These are phyloP conservation scores for Micromonas pusilla DNA, from an alignment of 139 green algal genomes.

Conservation along the genomic window DNA sequence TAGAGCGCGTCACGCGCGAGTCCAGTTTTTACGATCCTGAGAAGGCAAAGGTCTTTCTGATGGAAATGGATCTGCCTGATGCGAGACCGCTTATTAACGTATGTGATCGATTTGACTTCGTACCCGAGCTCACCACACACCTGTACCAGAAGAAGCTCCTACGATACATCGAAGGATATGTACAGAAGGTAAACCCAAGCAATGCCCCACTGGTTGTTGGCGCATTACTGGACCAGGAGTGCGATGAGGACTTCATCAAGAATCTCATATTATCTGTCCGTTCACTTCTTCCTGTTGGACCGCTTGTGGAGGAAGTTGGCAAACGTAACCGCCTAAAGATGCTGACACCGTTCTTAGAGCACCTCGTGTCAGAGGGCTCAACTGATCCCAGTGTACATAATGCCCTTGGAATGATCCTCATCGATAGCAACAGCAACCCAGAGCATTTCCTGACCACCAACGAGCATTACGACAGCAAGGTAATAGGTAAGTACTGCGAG, in stretches of 20 bases:
- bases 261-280: conserved; percentile 97
- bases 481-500: conserved; percentile 89
- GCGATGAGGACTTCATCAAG: conserved; percentile 88
- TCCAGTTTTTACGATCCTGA: conserved; percentile 83
- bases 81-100: conserved; percentile 98
- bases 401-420: conserved; percentile 98
- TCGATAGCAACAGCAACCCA: conserved; percentile 99
- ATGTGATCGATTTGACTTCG: conserved; percentile 94
- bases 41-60: conserved; percentile 88
- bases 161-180: conserved; percentile 98
- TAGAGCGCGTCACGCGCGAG: conserved; percentile 95
- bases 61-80: conserved; percentile 97
- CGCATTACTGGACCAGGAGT: conserved; percentile 92
- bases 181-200: conserved; percentile 86
- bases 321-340: conserved; percentile 88
- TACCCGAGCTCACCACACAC: conserved; percentile 88
- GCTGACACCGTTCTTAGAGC: conserved; percentile 94
- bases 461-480: conserved; percentile 94
- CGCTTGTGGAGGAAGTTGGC: conserved; percentile 64
- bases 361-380: conserved; percentile 90
- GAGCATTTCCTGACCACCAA: conserved; percentile 99
- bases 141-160: conserved; percentile 85
- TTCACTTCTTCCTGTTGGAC: conserved; percentile 77
- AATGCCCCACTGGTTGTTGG: conserved; percentile 74
- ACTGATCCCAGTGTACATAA: conserved; percentile 95